A percentile compares a stretch with the other conserved stretches of the same genome.
These are phyloP conservation scores for Taphrina populina DNA, from an alignment of 1,139 yeast species.

Conservation along the genomic window DNA sequence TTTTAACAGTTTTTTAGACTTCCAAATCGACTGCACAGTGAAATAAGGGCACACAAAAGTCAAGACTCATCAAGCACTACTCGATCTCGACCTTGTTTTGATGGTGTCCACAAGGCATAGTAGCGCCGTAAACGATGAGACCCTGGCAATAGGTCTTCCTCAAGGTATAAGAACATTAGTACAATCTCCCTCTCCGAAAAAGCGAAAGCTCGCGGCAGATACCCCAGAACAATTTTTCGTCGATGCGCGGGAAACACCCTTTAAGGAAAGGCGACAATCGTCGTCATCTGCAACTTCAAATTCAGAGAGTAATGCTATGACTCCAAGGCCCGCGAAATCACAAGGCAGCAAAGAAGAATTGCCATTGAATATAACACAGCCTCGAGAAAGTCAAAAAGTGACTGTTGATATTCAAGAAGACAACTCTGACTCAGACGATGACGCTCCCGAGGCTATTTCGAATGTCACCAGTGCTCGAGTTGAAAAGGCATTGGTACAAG, in stretches of 20 bases:
- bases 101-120: constrained; percentile 31
- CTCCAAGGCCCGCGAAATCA: too few species aligned
- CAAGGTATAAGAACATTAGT: background rate
- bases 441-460: constrained; percentile 27
- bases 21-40: too few species aligned
- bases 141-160: constrained; percentile 12
- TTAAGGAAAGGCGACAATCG: background rate
- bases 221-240: constrained; percentile 10
- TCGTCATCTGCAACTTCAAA: too few species aligned
- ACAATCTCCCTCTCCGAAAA: constrained; percentile 5
- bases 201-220: constrained; percentile 9
- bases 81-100: too few species aligned
- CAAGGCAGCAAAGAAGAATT: too few species aligned
- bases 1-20: too few species aligned
- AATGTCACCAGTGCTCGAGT: constrained; percentile 8
- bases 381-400: too few species aligned
- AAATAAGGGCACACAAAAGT: too few species aligned
- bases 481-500: background rate
- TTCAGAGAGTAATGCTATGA: too few species aligned
- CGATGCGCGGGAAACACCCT: constrained; percentile 30
- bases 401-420: background rate
- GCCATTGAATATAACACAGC: too few species aligned
- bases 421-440: constrained; percentile 17
- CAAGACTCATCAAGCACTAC: too few species aligned
- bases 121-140: constrained; percentile 16